Conservation (phyloP, 371 early-diverging fungal species). For the Lichtheimia corymbifera region DNA sequence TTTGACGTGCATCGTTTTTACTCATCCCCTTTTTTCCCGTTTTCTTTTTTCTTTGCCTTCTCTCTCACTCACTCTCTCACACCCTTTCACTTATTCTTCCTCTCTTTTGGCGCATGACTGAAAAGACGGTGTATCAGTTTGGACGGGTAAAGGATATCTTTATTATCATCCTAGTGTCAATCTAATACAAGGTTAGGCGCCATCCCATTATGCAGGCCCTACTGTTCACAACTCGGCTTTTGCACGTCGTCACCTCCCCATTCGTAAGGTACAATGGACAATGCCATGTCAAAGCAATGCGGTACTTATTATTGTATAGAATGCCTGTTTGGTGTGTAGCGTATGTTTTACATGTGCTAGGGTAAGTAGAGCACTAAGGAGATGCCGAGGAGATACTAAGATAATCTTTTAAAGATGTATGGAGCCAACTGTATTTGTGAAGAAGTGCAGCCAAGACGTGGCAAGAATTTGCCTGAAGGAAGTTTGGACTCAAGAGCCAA, state of each 20-base stretch:
- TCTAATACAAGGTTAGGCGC: neutral
- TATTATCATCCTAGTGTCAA: no score
- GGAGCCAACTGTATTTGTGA: conserved; percentile 45
- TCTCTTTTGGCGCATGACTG: conserved; percentile 24
- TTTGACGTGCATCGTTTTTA: neutral
- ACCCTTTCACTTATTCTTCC: conserved; percentile 2
- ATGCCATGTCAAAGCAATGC: neutral
- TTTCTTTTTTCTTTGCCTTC: conserved; percentile 6
- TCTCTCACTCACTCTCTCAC: conserved; percentile 10
- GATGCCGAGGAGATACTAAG: conserved; percentile 5
- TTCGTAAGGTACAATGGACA: conserved; percentile 26
- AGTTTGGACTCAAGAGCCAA: conserved; percentile 52
- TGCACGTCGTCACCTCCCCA: conserved; percentile 22
- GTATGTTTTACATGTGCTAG: conserved; percentile 54
- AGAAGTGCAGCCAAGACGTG: conserved; percentile 54
- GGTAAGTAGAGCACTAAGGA: conserved; percentile 21
- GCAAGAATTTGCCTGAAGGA: conserved; percentile 50
- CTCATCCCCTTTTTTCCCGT: conserved; percentile 7
- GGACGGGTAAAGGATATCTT: conserved; percentile 40
- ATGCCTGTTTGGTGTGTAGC: conserved; percentile 54
- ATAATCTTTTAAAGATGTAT: conserved; percentile 30
- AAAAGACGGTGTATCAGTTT: conserved; percentile 48
- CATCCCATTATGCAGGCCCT: neutral
- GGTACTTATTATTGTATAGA: conserved; percentile 22
- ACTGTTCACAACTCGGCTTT: conserved; percentile 13